A percentile compares a stretch with the other conserved stretches of the same genome.
These are phyloP conservation scores for Saccharomycopsis selenospora DNA, from an alignment of 805 yeast genomes.

Conservation along the genomic window DNA sequence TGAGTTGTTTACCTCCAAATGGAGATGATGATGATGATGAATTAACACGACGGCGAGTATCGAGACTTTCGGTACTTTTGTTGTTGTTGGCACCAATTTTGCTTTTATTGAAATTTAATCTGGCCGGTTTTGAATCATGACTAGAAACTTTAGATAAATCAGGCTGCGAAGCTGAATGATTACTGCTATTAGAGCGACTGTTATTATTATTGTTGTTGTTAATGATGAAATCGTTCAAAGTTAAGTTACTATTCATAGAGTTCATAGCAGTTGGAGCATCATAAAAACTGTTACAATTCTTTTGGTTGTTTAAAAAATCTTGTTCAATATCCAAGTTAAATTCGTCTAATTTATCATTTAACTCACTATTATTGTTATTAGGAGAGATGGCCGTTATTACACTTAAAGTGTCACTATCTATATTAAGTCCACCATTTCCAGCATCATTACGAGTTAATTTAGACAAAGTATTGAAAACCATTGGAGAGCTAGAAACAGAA, in stretches of 20 bases:
- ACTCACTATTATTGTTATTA: neutral
- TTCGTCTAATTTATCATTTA: slow-evolving; percentile 6
- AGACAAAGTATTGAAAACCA: slow-evolving; percentile 1
- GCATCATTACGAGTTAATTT: neutral
- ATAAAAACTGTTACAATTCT: neutral
- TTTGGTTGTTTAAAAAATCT: neutral
- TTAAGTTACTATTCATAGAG: slow-evolving; percentile 2
- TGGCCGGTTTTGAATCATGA: neutral
- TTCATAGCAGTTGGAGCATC: neutral
- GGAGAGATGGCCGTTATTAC: slow-evolving; percentile 9
- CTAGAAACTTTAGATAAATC: neutral
- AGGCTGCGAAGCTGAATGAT: neutral
- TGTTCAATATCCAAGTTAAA: slow-evolving; percentile 6
- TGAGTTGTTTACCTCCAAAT: neutral
- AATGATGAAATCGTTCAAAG: slow-evolving; percentile 2
- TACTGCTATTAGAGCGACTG: too few relatives aligned
- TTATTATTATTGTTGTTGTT: neutral
- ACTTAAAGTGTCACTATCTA: slow-evolving; percentile 5
- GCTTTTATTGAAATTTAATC: neutral
- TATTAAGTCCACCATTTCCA: neutral
- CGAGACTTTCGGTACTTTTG: neutral
- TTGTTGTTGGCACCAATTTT: too few relatives aligned
- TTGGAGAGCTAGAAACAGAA: slow-evolving; percentile 5
- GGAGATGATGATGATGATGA: neutral
- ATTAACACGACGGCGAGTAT: neutral